These are phyloP conservation scores for Malassezia dermatis DNA, from an alignment of 1,284 basidiomycete genomes.

Conservation along the genomic window DNA sequence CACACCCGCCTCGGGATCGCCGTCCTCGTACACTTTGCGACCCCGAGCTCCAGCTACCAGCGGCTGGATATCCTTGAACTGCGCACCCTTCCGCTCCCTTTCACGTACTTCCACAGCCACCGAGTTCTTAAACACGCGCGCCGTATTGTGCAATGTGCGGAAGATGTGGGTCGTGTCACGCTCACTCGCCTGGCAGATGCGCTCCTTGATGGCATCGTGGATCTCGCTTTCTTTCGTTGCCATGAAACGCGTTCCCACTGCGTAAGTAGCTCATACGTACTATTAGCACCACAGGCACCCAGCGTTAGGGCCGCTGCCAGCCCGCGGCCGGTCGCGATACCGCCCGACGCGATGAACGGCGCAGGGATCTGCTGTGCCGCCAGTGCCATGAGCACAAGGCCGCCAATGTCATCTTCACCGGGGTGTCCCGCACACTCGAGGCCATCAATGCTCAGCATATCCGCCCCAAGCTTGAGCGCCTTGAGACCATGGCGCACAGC, in stretches of 20 bases:
- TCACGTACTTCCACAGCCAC: conserved; percentile 69
- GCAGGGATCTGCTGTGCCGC: conserved; percentile 73
- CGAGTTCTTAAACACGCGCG: conserved; percentile 76
- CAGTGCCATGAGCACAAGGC: conserved; percentile 76
- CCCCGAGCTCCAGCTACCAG: conserved; percentile 71
- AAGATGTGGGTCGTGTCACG: conserved; percentile 76
- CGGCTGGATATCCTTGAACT: conserved; percentile 70
- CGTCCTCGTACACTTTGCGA: conserved; percentile 67
- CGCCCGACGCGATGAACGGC: conserved; percentile 82
- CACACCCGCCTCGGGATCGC: conserved; percentile 75
- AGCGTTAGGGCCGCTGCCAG: conserved; percentile 70
- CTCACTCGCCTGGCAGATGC: conserved; percentile 72
- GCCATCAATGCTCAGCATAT: conserved; percentile 55
- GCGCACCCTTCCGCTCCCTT: conserved; percentile 69
- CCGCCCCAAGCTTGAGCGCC: conserved; percentile 67
- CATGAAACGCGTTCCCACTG: conserved; percentile 70
- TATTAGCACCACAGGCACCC: conserved; percentile 76
- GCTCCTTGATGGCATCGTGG: conserved; percentile 79
- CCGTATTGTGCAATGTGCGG: conserved; percentile 67
- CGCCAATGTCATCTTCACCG: conserved; percentile 86
- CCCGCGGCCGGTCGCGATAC: conserved; percentile 55
- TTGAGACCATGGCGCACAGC: conserved; percentile 56
- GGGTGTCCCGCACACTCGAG: conserved; percentile 74
- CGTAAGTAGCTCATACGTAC: conserved; percentile 53
- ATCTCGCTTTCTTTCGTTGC: conserved; percentile 62